Evolutionary conservation across 345 rosid genomes (phyloP).

Genomic region (Cochlearia excelsa): DNA sequence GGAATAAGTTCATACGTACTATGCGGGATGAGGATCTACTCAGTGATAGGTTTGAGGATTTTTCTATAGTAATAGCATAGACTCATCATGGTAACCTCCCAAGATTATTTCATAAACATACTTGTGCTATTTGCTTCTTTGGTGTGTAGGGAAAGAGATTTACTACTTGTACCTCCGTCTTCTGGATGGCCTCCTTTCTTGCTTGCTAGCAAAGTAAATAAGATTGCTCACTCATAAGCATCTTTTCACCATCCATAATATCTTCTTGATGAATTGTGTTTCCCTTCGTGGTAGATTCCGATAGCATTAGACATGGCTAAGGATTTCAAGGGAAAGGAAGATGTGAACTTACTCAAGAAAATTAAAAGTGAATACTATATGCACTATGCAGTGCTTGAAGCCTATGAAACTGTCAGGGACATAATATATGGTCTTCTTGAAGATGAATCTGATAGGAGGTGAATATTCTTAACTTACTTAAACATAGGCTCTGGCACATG

Average conservation of each 20-base stretch:
- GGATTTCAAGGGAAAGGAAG: conserved; percentile 78
- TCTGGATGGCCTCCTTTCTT: conserved; percentile 93
- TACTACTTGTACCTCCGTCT: conserved; percentile 85
- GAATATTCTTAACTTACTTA: conserved; percentile 30
- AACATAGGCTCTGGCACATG: neutral
- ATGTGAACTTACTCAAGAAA: conserved; percentile 69
- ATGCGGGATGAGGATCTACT: conserved; percentile 90
- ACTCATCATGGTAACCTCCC: conserved; percentile 18
- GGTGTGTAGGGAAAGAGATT: conserved; percentile 66
- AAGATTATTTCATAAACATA: conserved; percentile 15
- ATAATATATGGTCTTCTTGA: conserved; percentile 61
- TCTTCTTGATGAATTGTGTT: conserved; percentile 26
- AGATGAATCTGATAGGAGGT: conserved; percentile 65
- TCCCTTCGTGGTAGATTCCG: conserved; percentile 63
- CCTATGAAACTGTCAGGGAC: conserved; percentile 68
- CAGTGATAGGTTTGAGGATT: conserved; percentile 58
- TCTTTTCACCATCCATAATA: conserved; percentile 18
- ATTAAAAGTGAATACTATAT: conserved; percentile 65
- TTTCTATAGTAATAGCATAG: conserved; percentile 13
- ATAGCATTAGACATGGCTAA: conserved; percentile 99
- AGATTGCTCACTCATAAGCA: conserved; percentile 20
- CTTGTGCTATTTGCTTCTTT: conserved; percentile 23
- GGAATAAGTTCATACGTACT: conserved; percentile 80
- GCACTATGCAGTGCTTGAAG: conserved; percentile 76
- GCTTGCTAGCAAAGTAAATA: conserved; percentile 91